These are phyloP conservation scores for Diddensiella transvaalensis DNA, from an alignment of 805 yeast genomes.

Conservation along the genomic window DNA sequence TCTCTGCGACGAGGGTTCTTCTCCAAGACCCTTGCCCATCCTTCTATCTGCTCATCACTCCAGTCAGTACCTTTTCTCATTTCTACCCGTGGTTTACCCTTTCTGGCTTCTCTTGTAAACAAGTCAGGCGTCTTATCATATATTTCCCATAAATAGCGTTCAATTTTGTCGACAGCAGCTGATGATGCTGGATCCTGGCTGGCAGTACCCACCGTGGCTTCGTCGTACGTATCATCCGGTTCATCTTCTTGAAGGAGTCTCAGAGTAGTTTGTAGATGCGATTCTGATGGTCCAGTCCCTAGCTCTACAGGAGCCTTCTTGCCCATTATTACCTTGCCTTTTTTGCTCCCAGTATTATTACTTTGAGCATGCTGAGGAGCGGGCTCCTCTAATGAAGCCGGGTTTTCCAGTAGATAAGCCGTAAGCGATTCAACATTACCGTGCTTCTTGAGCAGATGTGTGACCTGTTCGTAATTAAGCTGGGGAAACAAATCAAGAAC, in stretches of 20 bases:
- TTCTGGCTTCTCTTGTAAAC: conserved; percentile 50
- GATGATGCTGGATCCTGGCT: conserved; percentile 27
- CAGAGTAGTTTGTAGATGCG: conserved; percentile 22
- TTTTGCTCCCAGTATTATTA: conserved; percentile 13
- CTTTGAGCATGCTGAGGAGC: conserved; percentile 30
- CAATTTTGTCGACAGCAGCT: conserved; percentile 43
- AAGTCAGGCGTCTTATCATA: conserved; percentile 49
- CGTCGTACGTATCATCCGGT: conserved; percentile 58
- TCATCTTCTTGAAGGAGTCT: conserved; percentile 77
- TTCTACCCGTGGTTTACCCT: conserved; percentile 46
- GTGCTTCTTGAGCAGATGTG: conserved; percentile 46
- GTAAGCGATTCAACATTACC: conserved; percentile 57
- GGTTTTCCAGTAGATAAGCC: conserved; percentile 59
- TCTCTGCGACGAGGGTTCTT: conserved; percentile 61
- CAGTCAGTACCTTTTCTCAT: conserved; percentile 55
- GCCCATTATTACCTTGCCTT: not conserved
- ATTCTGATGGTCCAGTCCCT: conserved; percentile 18
- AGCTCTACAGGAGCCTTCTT: conserved; percentile 32
- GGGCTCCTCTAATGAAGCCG: conserved; percentile 40
- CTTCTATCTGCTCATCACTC: conserved; percentile 91
- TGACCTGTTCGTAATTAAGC: conserved; percentile 45
- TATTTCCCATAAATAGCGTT: conserved; percentile 53
- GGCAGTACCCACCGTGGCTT: conserved; percentile 30
- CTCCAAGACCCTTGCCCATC: conserved; percentile 79
- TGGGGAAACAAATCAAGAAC: conserved; percentile 65